Base-by-base conservation (phyloP, 2,329 filamentous ascomycete genomes). In the Penicillium sp. region DNA sequence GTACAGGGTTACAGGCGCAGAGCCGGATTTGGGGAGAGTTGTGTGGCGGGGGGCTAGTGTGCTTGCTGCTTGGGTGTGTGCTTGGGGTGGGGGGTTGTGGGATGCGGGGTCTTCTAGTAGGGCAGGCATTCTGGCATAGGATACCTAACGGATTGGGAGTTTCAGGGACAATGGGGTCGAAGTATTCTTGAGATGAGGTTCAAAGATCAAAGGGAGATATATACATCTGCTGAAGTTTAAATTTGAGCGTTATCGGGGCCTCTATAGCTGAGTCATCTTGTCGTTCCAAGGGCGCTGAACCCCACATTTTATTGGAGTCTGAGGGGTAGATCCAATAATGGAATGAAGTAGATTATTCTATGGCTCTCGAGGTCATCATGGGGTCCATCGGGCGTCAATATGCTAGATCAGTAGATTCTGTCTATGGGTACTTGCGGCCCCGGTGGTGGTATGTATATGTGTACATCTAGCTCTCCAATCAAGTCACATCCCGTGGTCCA, bases 81-180 rank as follows among this genome's bases (percentile, higher is more conserved):
- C 22, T 37, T 57, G 33, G 16, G 72, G 71, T 49, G 66, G 58
- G 56, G 70, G 67, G 56, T 63, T 63, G 52, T 56, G 66, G 29
- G 67, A 63, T 31, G 60, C 63, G 59, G 68, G 68, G 60, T 75
- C 71, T 70, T 75, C 73, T 53, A 75, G 68, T 47, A 75, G 62
- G 33, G 73, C 60, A 45, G 72, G 71, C 72, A 74, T 75, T 57
- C 57, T 68, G 56, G 43, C 43, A 21, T 29, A 11, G 27, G 2
- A 1, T 11, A 11, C 7, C 27, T 29, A 29, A 5, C 11, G 24
- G 8, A 41, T 14, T 26, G 37, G 21, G 24, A 11, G 2, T 13
- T 41, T 41, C 19, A 9, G 10, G 39, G 16, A 8, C 35, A 39
- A 33, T 16, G 14, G 31, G 5, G 14, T 6, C 3, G 5, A 16